phyloP scores from a whole-genome alignment of 176 grass and related monocot genomes.

The Musa beccarii region DNA sequence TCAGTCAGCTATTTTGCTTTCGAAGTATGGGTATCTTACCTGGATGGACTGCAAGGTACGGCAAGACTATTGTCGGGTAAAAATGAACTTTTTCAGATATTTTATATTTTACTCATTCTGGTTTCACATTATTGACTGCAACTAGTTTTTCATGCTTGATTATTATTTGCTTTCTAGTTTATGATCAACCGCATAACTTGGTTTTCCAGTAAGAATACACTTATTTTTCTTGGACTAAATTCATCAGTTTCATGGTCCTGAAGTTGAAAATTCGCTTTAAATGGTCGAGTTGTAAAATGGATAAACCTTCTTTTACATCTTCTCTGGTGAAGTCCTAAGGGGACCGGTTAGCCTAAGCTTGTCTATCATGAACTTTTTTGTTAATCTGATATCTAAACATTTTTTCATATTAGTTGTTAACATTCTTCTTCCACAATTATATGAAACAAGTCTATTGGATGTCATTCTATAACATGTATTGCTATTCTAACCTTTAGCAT shows the following conservation, averaged over 20 bases:
- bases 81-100: conserved; percentile 18
- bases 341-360: neutral
- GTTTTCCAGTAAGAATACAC: neutral
- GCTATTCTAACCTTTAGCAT: neutral
- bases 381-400: neutral
- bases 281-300: neutral
- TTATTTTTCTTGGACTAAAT: neutral
- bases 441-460: neutral
- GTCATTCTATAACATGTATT: neutral
- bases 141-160: neutral
- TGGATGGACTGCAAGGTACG: conserved; percentile 92
- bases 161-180: neutral
- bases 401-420: neutral
- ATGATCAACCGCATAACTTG: neutral
- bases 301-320: neutral
- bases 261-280: neutral
- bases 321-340: neutral
- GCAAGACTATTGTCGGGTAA: conserved; percentile 10
- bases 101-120: neutral
- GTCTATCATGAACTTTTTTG: no score
- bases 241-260: neutral
- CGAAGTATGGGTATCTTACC: conserved; percentile 72
- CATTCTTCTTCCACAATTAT: neutral
- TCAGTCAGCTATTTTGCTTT: conserved; percentile 84
- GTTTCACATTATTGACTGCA: neutral